Evolutionary conservation across 2,329 filamentous ascomycete genomes (phyloP), one percentile per base, ranked within the genome.

Genomic region (Claviceps sp.): DNA sequence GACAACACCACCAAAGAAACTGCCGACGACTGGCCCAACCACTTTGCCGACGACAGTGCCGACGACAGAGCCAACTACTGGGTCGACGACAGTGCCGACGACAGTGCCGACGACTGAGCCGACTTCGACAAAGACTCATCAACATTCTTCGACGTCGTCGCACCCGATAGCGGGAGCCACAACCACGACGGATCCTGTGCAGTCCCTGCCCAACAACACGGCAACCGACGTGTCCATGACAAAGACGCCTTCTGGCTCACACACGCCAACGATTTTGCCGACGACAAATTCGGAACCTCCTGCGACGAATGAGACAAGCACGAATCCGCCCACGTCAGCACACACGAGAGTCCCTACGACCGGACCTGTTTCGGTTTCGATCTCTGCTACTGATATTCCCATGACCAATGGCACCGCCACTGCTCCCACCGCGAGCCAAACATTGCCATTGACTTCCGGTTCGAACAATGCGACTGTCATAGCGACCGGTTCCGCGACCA

Each of bases 221-320:
- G 52, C 55, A 48, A 56, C 55, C 10, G 56, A 56, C 40, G 50
- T 11, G 24, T 40, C 55, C 24, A 37, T 51, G 22, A 55, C 55
- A n/a, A 37, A 41, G 37, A 48, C 51, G 16, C 55, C 50, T 6
- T 38, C 56, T 3, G 57, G 48, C 43, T n/a, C 50, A 41, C 10
- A 2, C 5, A 39, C 19, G 16, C 17, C 49, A 43, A 50, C 30
- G 16, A 10, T 5, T 8, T 40, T 24, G 16, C 49, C 42, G 17
- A 37, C 13, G 13, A 44, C 51, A 17, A 51, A 48, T 4, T 47
- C 49, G 19, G 51, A 55, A 11, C 46, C 50, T 22, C 54, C 56
- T 5, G 50, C 53, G 24, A 54, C 46, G 37, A 57, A 54, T 30
- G 30, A 19, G 22, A 52, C 47, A 24, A 54, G 30, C 17, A 47